Percentiles rank a stretch among this genome's conserved stretches.
These are phyloP conservation scores for Buddleja alternifolia DNA, from an alignment of 257 asterid species.

Conservation along the genomic window DNA sequence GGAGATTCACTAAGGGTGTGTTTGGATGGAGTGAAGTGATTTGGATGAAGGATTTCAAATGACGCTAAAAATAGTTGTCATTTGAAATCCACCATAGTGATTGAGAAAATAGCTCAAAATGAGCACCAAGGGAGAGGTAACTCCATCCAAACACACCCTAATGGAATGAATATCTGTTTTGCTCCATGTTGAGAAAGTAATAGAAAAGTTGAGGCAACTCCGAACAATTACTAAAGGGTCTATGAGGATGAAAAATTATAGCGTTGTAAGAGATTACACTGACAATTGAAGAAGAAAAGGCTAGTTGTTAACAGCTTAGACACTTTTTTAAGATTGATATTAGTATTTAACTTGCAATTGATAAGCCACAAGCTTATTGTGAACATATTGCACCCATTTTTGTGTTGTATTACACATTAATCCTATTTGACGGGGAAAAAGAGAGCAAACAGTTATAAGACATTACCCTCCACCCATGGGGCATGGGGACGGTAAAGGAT, in stretches of 20 bases:
- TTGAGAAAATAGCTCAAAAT: too few species aligned
- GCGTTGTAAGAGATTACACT: not conserved
- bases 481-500: not conserved
- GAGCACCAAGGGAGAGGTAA: too few species aligned
- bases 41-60: too few species aligned
- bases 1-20: not conserved
- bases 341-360: not conserved
- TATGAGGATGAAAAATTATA: not conserved
- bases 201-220: not conserved
- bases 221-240: not conserved
- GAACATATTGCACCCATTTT: too few species aligned
- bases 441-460: not conserved
- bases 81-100: too few species aligned
- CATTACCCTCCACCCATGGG: not conserved
- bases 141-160: too few species aligned
- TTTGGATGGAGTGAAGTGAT: too few species aligned
- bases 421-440: not conserved
- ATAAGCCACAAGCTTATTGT: too few species aligned
- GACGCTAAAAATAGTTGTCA: too few species aligned
- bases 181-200: not conserved
- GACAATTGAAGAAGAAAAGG: not conserved
- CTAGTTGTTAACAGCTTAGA: not conserved
- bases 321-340: not conserved
- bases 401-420: not conserved
- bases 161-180: not conserved